phyloP scores from a whole-genome alignment of 106 monocot genomes.

The Gastrodia elata region DNA sequence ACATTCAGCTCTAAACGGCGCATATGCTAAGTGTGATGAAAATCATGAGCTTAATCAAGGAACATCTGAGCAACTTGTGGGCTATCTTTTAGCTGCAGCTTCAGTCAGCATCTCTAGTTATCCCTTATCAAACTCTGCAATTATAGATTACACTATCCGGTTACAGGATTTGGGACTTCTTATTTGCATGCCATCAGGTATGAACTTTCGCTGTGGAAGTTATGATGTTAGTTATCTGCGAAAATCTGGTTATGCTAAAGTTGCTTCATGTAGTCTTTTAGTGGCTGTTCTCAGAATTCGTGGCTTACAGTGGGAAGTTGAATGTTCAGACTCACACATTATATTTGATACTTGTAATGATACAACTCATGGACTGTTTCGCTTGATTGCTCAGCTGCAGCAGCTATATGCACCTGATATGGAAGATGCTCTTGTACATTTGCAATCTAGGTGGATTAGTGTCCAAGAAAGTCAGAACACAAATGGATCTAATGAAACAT shows the following conservation, averaged over 20 bases:
- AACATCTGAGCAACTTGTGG: constrained; percentile 18
- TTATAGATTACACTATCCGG: constrained; percentile 36
- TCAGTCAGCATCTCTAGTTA: constrained; percentile 62
- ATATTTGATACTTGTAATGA: constrained; percentile 62
- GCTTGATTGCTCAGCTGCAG: constrained; percentile 64
- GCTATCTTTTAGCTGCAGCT: constrained; percentile 78
- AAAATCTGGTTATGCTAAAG: constrained; percentile 62
- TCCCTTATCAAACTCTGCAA: constrained; percentile 12
- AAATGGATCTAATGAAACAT: constrained; percentile 12
- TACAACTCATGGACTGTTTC: constrained; percentile 56
- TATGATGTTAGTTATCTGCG: constrained; percentile 52
- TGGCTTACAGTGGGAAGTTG: constrained; percentile 60
- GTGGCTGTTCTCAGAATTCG: constrained; percentile 51
- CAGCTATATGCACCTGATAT: constrained; percentile 88
- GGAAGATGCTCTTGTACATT: constrained; percentile 65
- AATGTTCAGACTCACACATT: constrained; percentile 65
- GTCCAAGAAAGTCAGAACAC: constrained; percentile 27
- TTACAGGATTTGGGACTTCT: constrained; percentile 82
- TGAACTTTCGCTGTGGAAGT: constrained; percentile 13
- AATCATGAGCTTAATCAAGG: constrained; percentile 16
- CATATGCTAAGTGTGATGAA: constrained; percentile 10
- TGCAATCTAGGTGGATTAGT: constrained; percentile 87
- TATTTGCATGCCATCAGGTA: constrained; percentile 37
- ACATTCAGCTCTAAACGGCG: background rate
- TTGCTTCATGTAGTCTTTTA: constrained; percentile 54